These are phyloP conservation scores for Telfairia occidentalis DNA, from an alignment of 331 rosid species.

Conservation along the genomic window DNA sequence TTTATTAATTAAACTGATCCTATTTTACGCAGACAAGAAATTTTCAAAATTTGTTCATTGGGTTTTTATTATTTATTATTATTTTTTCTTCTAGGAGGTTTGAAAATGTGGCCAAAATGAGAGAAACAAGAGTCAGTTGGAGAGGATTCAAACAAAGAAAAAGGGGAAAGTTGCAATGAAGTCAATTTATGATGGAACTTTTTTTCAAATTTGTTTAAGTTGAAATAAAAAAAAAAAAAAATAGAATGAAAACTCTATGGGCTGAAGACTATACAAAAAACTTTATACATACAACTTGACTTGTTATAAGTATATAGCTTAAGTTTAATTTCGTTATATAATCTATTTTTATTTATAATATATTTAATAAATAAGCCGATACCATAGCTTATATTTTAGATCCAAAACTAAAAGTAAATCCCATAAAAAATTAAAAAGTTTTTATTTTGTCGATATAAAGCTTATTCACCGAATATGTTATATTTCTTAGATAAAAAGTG, in stretches of 20 bases:
- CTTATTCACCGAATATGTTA: neutral
- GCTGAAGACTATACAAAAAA: neutral
- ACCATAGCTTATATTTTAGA: too few relatives aligned
- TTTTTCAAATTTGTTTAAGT: neutral
- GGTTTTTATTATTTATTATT: neutral
- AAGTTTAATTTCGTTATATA: neutral
- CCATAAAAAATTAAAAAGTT: neutral
- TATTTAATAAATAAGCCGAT: neutral
- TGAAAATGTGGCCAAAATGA: conserved; percentile 1
- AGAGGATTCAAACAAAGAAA: conserved; percentile 2
- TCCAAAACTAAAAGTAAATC: too few relatives aligned
- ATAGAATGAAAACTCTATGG: neutral
- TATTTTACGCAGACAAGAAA: neutral
- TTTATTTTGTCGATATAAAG: neutral
- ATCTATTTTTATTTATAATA: neutral
- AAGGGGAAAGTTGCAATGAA: neutral
- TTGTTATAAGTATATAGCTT: too few relatives aligned
- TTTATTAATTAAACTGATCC: neutral
- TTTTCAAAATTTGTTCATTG: neutral
- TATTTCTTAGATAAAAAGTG: neutral
- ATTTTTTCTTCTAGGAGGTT: neutral
- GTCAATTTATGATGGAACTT: neutral
- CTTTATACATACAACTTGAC: too few relatives aligned
- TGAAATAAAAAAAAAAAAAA: neutral
- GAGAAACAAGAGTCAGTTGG: neutral